These are phyloP conservation scores for Lipomyces sp. DNA, from an alignment of 805 yeast genomes.

Conservation along the genomic window DNA sequence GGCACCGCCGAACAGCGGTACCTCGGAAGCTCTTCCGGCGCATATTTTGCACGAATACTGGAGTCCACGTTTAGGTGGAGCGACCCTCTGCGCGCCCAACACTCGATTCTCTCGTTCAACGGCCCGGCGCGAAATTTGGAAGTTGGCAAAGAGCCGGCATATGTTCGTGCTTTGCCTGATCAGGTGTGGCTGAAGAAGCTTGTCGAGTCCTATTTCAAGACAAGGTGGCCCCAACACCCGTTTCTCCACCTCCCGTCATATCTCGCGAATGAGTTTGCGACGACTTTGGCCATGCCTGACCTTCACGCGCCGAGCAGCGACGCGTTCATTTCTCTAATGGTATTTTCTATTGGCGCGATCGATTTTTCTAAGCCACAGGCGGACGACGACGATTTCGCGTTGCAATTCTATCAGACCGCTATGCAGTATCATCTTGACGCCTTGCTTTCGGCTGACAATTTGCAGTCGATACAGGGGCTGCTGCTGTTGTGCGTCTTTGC, in stretches of 20 bases:
- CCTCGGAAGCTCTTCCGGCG: conserved; percentile 20
- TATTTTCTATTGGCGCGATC: conserved; percentile 22
- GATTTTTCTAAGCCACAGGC: conserved; percentile 4
- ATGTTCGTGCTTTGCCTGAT: conserved; percentile 1
- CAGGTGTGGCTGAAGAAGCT: conserved; percentile 1
- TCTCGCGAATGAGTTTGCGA: conserved; percentile 11
- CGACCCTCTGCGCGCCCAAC: conserved; percentile 12
- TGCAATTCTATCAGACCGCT: conserved; percentile 17
- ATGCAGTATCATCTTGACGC: conserved; percentile 14
- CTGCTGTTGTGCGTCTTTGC: conserved; percentile 12
- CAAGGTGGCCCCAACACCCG: conserved; percentile 22
- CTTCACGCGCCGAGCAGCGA: conserved; percentile 9
- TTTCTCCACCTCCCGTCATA: conserved; percentile 13
- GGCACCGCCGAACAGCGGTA: conserved; percentile 16
- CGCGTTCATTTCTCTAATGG: conserved; percentile 17
- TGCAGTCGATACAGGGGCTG: conserved; percentile 17
- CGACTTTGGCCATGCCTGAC: conserved; percentile 3
- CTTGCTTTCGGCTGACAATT: conserved; percentile 9
- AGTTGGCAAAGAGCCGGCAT: not conserved
- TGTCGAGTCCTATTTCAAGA: conserved; percentile 10
- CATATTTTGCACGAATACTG: conserved; percentile 14
- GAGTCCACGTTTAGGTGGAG: conserved; percentile 13
- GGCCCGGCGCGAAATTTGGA: not conserved
- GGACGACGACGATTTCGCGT: conserved; percentile 2
- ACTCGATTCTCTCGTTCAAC: conserved; percentile 5